phyloP scores from a whole-genome alignment of 805 yeast genomes.

The Candida tibetensis region DNA sequence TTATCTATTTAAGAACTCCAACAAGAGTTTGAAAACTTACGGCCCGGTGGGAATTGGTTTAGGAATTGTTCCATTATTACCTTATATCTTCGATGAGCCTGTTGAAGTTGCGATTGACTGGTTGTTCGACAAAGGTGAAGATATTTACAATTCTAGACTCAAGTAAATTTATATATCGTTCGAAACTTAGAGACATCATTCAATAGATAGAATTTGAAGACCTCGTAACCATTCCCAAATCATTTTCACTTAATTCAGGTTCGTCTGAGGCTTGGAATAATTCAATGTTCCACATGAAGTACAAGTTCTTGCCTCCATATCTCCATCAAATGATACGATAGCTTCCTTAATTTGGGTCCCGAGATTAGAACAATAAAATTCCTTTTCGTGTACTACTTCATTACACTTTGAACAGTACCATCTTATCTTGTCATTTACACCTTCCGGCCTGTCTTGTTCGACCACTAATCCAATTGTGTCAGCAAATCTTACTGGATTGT shows the following conservation, averaged over 20 bases:
- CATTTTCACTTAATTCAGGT: neutral
- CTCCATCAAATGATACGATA: conserved; percentile 65
- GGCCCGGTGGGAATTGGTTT: conserved; percentile 82
- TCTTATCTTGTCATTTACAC: conserved; percentile 66
- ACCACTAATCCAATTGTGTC: conserved; percentile 87
- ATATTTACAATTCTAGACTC: conserved; percentile 16
- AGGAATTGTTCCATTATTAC: conserved; percentile 72
- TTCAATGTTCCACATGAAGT: conserved; percentile 69
- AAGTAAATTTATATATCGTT: neutral
- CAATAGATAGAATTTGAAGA: neutral
- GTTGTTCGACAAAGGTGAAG: conserved; percentile 53
- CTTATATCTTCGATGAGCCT: conserved; percentile 79
- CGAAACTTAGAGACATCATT: neutral
- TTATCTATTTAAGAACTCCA: conserved; percentile 53
- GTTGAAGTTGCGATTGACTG: conserved; percentile 68
- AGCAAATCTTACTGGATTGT: conserved; percentile 83
- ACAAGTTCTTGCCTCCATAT: conserved; percentile 67
- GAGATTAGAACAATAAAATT: conserved; percentile 73
- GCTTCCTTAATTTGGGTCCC: conserved; percentile 91
- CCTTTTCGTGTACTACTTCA: conserved; percentile 61
- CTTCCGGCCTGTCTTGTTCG: conserved; percentile 85
- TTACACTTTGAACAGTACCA: conserved; percentile 84
- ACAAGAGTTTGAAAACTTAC: conserved; percentile 50
- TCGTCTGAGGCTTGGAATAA: conserved; percentile 51
- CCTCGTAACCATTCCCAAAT: neutral